Evolutionary conservation across 139 green algal genomes (phyloP).

Genomic region (Bryopsis sp.): DNA sequence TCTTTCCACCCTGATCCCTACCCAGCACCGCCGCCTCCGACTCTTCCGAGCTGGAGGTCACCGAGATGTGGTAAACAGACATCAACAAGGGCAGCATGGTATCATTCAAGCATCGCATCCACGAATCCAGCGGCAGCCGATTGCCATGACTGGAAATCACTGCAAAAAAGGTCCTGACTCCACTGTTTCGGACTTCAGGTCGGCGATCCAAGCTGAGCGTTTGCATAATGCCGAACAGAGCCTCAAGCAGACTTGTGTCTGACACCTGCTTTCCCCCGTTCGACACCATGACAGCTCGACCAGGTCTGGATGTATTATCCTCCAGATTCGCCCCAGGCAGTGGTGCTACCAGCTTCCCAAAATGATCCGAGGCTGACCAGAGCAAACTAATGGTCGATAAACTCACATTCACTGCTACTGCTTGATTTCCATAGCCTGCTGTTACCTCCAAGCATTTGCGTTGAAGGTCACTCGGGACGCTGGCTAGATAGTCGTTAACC

Average conservation of each 20-base stretch:
- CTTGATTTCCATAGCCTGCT: conserved; percentile 48
- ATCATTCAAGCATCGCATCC: conserved; percentile 65
- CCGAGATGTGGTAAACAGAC: conserved; percentile 51
- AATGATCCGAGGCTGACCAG: conserved; percentile 76
- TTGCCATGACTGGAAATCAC: conserved; percentile 29
- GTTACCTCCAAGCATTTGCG: conserved; percentile 49
- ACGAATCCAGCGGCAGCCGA: conserved; percentile 28
- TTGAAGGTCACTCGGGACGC: conserved; percentile 36
- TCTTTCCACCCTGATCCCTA: conserved; percentile 45
- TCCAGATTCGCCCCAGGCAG: too few relatives aligned
- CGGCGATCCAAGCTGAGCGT: conserved; percentile 31
- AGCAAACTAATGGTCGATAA: conserved; percentile 80
- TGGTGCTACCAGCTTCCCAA: conserved; percentile 39
- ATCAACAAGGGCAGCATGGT: conserved; percentile 73
- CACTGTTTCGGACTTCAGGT: conserved; percentile 36
- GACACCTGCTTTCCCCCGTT: too few relatives aligned
- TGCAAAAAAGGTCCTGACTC: conserved; percentile 34
- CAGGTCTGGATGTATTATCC: too few relatives aligned
- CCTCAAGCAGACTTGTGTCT: conserved; percentile 48
- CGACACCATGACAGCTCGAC: too few relatives aligned
- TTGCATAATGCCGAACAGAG: conserved; percentile 32
- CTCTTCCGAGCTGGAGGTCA: conserved; percentile 42
- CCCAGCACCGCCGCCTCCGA: conserved; percentile 61
- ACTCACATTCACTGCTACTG: conserved; percentile 76
- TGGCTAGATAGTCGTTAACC: conserved; percentile 55